Evolutionary conservation across 352 stramenopile genomes (phyloP), one percentile per base, ranked within the genome.

Genomic region (Phytophthora sojae): DNA sequence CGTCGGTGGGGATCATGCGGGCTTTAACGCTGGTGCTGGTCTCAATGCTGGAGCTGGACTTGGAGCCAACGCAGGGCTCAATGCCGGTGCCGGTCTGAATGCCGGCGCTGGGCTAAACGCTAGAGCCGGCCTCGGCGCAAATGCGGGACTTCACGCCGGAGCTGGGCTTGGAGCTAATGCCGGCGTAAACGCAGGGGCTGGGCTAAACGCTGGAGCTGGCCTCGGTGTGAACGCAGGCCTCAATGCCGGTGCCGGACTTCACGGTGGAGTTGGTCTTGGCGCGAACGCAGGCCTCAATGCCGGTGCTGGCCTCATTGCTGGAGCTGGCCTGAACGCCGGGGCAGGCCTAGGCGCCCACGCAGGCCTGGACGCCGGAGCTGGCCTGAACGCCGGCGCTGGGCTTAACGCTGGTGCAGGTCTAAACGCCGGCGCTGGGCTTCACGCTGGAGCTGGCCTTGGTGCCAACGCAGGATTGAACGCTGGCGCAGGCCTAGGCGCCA

Each of bases 31-130:
- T n/a, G 6, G 6, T 3, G 37, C 37, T 19, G 37, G 37, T 7
- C 37, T 45, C 14, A 17, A 7, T 12, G 37, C 12, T 6, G 6
- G 6, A 15, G 37, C 37, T 19, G 37, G 37, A 3, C 37, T n/a
- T 7, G 17, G 17, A 9, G 14, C 37, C 50, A 61, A 47, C 32
- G 39, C 57, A 35, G 57, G 47, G 4, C 26, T 30, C 4, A 30
- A 30, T 30, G 26, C 26, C 26, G 26, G 26, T 32, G 23, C 59
- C 29, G 23, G 57, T 15, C 19, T 49, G 2, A 23, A 44, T 4
- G 30, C 51, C 1, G 53, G 62, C 39, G 61, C 61, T 23, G 61
- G 60, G 5, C 21, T 66, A 21, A 59, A 66, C 21, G 59, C 59
- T 49, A 26, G 51, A 11, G 19, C 54, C 47, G 52, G 51, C 11